Conservation (phyloP, 441 rosid species). For the Aleurites moluccanus region DNA sequence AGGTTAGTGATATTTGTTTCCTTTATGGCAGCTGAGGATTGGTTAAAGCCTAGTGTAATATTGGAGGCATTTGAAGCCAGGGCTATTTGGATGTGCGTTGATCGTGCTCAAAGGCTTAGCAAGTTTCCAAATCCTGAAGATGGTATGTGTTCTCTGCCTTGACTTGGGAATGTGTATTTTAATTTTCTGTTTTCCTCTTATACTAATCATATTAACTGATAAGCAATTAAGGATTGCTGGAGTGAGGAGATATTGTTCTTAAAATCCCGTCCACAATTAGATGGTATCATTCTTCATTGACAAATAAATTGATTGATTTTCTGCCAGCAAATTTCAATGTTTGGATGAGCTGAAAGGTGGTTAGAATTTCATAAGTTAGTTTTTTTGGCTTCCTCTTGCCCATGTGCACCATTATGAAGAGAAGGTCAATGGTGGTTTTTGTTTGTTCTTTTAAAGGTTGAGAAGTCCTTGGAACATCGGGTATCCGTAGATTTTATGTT, state of each 20-base stretch:
- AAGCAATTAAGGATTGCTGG: constrained; percentile 5
- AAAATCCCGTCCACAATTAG: neutral
- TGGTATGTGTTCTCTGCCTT: constrained; percentile 48
- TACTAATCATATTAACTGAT: neutral
- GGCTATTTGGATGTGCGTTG: constrained; percentile 75
- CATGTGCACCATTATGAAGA: neutral
- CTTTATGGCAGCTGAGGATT: constrained; percentile 68
- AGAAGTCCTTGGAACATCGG: neutral
- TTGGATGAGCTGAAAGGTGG: neutral
- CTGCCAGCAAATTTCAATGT: neutral
- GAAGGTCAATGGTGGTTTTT: neutral
- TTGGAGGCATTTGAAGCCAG: constrained; percentile 91
- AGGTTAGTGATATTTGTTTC: neutral
- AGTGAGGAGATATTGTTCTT: neutral
- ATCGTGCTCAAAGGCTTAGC: constrained; percentile 69
- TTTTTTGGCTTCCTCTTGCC: neutral
- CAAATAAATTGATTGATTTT: neutral
- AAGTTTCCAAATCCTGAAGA: constrained; percentile 71
- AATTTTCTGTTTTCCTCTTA: neutral
- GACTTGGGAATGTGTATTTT: constrained; percentile 6
- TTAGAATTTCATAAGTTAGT: neutral
- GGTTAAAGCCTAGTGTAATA: constrained; percentile 70
- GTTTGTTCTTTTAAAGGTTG: constrained; percentile 1
- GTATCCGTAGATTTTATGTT: neutral
- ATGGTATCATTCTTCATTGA: constrained; percentile 19